These are phyloP conservation scores for Murraya koenigii DNA, from an alignment of 345 rosid genomes.

Conservation along the genomic window DNA sequence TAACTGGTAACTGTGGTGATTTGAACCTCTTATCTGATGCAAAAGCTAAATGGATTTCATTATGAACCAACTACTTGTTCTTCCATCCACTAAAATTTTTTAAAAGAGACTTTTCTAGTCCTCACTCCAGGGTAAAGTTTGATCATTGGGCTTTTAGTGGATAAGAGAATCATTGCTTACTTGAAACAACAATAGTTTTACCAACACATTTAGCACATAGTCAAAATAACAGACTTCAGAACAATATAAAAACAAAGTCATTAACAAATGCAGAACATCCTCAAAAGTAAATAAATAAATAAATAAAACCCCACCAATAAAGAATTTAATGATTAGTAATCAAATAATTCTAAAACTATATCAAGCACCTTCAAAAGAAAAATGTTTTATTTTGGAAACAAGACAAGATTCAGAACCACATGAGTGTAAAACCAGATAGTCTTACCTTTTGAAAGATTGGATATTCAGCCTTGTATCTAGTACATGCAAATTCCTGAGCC, in stretches of 20 bases:
- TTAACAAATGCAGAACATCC: background rate
- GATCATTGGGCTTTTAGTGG: background rate
- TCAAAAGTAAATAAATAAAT: no score
- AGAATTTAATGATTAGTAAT: background rate
- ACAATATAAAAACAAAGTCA: background rate
- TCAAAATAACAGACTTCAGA: background rate
- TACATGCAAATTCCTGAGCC: slow-evolving; percentile 71
- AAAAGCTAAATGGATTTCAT: background rate
- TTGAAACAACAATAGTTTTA: background rate
- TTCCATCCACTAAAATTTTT: background rate
- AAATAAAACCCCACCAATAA: background rate
- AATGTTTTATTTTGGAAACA: background rate
- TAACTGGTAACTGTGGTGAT: background rate
- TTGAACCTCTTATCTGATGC: background rate
- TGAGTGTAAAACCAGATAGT: background rate
- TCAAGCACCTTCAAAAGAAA: background rate
- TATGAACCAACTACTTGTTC: background rate
- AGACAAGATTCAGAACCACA: background rate
- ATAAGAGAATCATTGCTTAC: background rate
- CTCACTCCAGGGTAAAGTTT: background rate
- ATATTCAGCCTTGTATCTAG: slow-evolving; percentile 83
- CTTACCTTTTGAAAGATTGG: slow-evolving; percentile 83
- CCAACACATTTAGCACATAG: background rate
- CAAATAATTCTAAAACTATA: background rate
- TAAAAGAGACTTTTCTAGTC: background rate